Percentiles rank a stretch among this genome's conserved stretches.
Conservation (phyloP, 73 alveolate species). For the Blepharisma stoltei region DNA sequence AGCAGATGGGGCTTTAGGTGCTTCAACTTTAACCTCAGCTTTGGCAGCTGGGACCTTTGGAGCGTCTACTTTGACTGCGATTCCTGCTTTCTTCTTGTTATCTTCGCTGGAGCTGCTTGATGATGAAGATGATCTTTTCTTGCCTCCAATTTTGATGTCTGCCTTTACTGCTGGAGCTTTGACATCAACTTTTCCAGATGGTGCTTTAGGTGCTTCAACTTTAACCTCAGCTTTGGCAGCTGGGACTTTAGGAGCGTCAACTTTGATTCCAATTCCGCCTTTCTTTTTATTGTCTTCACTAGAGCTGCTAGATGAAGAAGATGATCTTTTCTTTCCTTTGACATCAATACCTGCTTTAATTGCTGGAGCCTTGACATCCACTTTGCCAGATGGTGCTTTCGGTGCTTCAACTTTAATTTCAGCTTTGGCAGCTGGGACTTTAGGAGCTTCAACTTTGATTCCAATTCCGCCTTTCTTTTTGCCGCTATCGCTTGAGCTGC, state of each 20-base stretch:
- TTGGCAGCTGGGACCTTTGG: constrained; percentile 2
- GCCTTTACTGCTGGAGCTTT: too few species aligned
- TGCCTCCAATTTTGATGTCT: background rate
- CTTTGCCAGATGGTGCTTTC: background rate
- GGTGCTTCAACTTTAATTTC: background rate
- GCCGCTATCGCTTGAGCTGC: background rate
- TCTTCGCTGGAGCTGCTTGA: background rate
- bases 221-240: constrained; percentile 22
- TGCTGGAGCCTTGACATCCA: background rate
- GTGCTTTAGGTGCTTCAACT: too few species aligned
- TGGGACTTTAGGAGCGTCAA: constrained; percentile 1
- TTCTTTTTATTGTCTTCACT: background rate
- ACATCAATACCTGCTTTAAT: background rate
- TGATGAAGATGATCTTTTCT: background rate
- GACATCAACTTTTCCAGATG: constrained; percentile 9
- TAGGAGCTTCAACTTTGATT: background rate
- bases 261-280: background rate
- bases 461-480: background rate
- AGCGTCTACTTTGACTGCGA: background rate
- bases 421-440: constrained; percentile 23
- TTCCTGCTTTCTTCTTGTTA: constrained; percentile 10
- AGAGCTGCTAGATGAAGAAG: background rate
- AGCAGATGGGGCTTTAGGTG: background rate
- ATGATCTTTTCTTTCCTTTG: background rate
- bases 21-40: constrained; percentile 6